These are phyloP conservation scores for Asterophora lycoperdoides DNA, from an alignment of 768 basidiomycete species.

Conservation along the genomic window DNA sequence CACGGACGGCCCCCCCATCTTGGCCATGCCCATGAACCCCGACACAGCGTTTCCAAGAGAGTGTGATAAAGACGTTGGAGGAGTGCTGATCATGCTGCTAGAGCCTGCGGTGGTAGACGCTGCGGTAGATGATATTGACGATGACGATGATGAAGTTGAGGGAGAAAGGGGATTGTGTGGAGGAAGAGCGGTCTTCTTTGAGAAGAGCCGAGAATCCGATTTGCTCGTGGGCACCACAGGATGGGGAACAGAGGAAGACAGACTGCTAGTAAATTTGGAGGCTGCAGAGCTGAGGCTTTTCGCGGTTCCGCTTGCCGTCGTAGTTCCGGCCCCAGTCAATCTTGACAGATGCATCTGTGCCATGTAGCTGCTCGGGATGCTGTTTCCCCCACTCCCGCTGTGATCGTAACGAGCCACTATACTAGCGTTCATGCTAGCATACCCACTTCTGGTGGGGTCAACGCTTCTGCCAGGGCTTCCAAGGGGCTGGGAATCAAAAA, in stretches of 20 bases:
- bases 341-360: slow-evolving; percentile 38
- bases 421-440: slow-evolving; percentile 26
- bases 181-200: slow-evolving; percentile 13
- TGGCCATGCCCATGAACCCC: slow-evolving; percentile 35
- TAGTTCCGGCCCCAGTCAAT: slow-evolving; percentile 21
- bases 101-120: slow-evolving; percentile 35
- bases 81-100: slow-evolving; percentile 47
- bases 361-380: slow-evolving; percentile 38
- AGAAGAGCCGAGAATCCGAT: slow-evolving; percentile 8
- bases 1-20: slow-evolving; percentile 20
- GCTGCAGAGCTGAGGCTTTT: slow-evolving; percentile 36
- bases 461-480: slow-evolving; percentile 47
- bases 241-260: slow-evolving; percentile 29
- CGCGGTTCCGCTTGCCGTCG: slow-evolving; percentile 26
- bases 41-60: slow-evolving; percentile 42
- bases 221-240: neutral
- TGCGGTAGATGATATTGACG: slow-evolving; percentile 44
- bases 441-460: slow-evolving; percentile 23
- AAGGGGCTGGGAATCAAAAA: slow-evolving; percentile 78
- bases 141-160: slow-evolving; percentile 50
- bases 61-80: slow-evolving; percentile 51
- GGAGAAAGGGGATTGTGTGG: slow-evolving; percentile 23
- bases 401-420: slow-evolving; percentile 21
- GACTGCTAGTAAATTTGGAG: slow-evolving; percentile 36
- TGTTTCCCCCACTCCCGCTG: slow-evolving; percentile 34